Evolutionary conservation across 164 flowering plant species (phyloP).

Genomic region (Euptelea pleiosperma): DNA sequence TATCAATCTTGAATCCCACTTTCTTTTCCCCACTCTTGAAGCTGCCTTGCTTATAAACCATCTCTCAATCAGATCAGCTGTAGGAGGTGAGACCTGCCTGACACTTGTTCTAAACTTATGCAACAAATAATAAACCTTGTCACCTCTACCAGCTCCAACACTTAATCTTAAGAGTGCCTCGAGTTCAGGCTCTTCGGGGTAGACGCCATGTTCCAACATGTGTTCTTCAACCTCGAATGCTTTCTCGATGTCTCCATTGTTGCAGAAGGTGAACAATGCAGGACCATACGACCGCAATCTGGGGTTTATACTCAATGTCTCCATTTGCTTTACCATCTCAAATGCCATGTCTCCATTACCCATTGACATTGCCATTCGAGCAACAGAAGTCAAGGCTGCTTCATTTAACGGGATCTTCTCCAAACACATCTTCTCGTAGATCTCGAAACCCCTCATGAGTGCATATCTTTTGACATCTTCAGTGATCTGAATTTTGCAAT

Average conservation of each 20-base stretch:
- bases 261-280: constrained; percentile 64
- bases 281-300: constrained; percentile 81
- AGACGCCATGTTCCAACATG: constrained; percentile 69
- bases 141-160: constrained; percentile 48
- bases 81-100: constrained; percentile 60
- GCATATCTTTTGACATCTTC: constrained; percentile 55
- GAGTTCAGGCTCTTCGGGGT: constrained; percentile 81
- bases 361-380: constrained; percentile 82
- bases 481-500: constrained; percentile 32
- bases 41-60: constrained; percentile 69
- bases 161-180: constrained; percentile 63
- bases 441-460: constrained; percentile 60
- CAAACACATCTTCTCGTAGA: constrained; percentile 51
- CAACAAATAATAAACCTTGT: constrained; percentile 71
- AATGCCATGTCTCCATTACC: constrained; percentile 83
- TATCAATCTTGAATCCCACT: constrained; percentile 48
- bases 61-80: constrained; percentile 56
- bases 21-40: constrained; percentile 61
- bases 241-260: constrained; percentile 49
- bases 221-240: constrained; percentile 75
- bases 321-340: constrained; percentile 74
- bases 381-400: constrained; percentile 79
- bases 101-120: constrained; percentile 70
- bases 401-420: constrained; percentile 76
- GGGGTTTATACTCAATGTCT: constrained; percentile 58